phyloP scores from a whole-genome alignment of 1,284 basidiomycete genomes.

The Phellopilus nigrolimitatus region DNA sequence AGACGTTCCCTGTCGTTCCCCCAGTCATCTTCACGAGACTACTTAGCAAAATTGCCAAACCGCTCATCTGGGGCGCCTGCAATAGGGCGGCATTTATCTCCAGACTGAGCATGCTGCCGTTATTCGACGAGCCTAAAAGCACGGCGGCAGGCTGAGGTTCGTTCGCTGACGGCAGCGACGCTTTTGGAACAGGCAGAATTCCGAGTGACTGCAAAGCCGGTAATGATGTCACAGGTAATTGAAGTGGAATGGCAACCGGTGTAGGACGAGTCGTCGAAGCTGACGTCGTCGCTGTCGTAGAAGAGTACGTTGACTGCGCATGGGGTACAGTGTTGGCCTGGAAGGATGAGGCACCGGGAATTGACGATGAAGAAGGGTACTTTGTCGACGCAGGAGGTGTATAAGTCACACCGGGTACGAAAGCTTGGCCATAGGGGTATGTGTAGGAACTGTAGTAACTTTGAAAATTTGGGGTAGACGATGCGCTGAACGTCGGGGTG shows the following conservation, averaged over 20 bases:
- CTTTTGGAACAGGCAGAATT: slow-evolving; percentile 64
- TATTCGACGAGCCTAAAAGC: slow-evolving; percentile 59
- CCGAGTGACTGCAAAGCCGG: slow-evolving; percentile 64
- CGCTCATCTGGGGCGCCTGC: slow-evolving; percentile 67
- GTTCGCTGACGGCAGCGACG: slow-evolving; percentile 47
- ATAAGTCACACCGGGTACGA: slow-evolving; percentile 21
- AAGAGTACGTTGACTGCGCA: slow-evolving; percentile 26
- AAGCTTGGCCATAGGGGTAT: slow-evolving; percentile 35
- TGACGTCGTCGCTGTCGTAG: slow-evolving; percentile 28
- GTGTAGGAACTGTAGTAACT: slow-evolving; percentile 36
- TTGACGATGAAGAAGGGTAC: slow-evolving; percentile 51
- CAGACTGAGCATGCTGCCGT: slow-evolving; percentile 64
- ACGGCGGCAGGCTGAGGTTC: slow-evolving; percentile 65
- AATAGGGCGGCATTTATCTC: slow-evolving; percentile 71
- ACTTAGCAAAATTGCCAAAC: slow-evolving; percentile 64
- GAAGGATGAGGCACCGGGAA: slow-evolving; percentile 27
- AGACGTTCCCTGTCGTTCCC: not conserved
- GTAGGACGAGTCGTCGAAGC: slow-evolving; percentile 32
- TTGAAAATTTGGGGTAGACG: slow-evolving; percentile 28
- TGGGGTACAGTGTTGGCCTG: slow-evolving; percentile 28
- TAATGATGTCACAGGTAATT: slow-evolving; percentile 64
- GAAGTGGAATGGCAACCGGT: slow-evolving; percentile 60
- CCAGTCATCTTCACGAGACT: slow-evolving; percentile 41
- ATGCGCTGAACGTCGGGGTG: slow-evolving; percentile 23
- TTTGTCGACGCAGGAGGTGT: slow-evolving; percentile 8